These are phyloP conservation scores for Sporothrix pseudoabietina DNA, from an alignment of 2,329 filamentous ascomycete species.

Conservation along the genomic window DNA sequence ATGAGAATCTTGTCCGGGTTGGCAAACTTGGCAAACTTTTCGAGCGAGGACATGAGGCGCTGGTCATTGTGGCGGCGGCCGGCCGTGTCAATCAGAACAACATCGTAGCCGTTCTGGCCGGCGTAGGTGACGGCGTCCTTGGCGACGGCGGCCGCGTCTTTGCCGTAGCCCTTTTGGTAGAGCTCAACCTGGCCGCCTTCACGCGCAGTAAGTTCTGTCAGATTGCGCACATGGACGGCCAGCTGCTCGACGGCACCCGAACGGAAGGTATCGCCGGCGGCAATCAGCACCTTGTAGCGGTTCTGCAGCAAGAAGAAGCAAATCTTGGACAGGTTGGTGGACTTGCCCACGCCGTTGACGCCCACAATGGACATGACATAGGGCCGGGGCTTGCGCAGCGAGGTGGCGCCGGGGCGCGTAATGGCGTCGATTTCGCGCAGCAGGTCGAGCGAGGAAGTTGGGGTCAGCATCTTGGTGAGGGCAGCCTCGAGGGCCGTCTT, in stretches of 20 bases:
- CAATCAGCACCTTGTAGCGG: conserved; percentile 91
- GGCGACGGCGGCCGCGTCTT: conserved; percentile 93
- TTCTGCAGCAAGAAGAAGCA: conserved; percentile 98
- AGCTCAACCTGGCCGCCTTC: conserved; percentile 83
- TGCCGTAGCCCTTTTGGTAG: conserved; percentile 97
- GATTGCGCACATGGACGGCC: conserved; percentile 89
- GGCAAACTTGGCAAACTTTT: conserved; percentile 96
- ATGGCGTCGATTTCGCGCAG: conserved; percentile 88
- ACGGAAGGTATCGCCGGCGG: conserved; percentile 94
- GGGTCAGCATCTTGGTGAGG: conserved; percentile 91
- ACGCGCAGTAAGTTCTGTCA: conserved; percentile 82
- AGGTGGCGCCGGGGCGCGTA: conserved; percentile 65
- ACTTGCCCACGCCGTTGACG: conserved; percentile 98
- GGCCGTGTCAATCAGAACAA: conserved; percentile 95
- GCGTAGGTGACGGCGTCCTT: conserved; percentile 89
- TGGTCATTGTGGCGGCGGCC: conserved; percentile 94
- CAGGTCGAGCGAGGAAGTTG: conserved; percentile 90
- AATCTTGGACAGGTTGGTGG: conserved; percentile 95
- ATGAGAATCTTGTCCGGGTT: conserved; percentile 98
- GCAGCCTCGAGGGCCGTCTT: conserved; percentile 88
- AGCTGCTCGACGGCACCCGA: conserved; percentile 97
- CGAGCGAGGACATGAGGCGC: conserved; percentile 91
- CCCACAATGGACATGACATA: conserved; percentile 98
- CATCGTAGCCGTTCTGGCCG: conserved; percentile 75
- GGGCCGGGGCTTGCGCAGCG: conserved; percentile 68